Base-by-base conservation (phyloP, 768 basidiomycete genomes). In the Phallus indusiatus region DNA sequence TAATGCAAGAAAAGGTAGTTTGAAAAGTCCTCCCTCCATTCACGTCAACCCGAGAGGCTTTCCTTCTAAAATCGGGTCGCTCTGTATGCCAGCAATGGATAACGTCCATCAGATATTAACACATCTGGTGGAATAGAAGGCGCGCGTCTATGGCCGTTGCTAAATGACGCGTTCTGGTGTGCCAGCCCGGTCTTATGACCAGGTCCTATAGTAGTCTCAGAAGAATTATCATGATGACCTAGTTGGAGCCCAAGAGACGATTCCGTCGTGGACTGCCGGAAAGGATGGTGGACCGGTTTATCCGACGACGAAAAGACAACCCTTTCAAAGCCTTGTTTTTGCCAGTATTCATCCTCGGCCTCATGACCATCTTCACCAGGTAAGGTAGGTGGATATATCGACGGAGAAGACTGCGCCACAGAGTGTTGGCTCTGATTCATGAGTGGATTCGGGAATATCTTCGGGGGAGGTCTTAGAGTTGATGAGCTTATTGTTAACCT, bases 321-420 rank as follows among this genome's bases (percentile, higher is more conserved):
- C 7, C 17, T 18, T 36, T 52, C 48, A 18, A 56, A 56, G 21
- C 34, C 57, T 51, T 46, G 57, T 8, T 34, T 28, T 50, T 22
- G 57, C 57, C 57, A 59, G 33, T 59, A 53, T 17, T 34, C 20
- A 20, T 56, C 57, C 33, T 56, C 55, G 12, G 49, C 24, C 17
- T 51, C 63, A 46, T 67, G 64, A 2, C 54, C 35, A n/a, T 53
- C 68, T 48, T 74, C 73, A 14, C 70, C 69, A 22, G 76, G 75
- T 16, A 81, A 65, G 59, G 72, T 76, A 1, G 75, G 68, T 9
- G 80, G 76, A 62, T 81, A 79, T 28, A 80, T 73, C 0, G 81
- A 80, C 51, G 80, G 79, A 50, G 75, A 78, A 18, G 78, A 79
- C 50, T 72, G 75, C 47, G 75, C 68, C 24, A 68, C 64, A 3